A percentile compares a stretch with the other conserved stretches of the same genome.
phyloP scores from a whole-genome alignment of 129 eudicot genomes.

The Artemisia annua region DNA sequence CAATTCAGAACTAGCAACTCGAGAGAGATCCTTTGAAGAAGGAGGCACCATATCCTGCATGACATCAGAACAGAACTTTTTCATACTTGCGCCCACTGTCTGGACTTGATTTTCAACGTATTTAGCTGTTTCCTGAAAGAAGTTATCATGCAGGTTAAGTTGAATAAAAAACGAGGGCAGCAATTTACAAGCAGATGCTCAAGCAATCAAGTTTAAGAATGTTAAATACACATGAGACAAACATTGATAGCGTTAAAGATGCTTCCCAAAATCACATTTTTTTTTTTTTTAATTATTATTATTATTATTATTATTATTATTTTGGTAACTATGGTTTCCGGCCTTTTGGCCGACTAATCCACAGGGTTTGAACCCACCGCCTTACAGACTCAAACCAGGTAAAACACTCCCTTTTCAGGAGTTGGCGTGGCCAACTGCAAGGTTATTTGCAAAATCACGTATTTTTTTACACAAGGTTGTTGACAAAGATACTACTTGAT shows the following conservation, averaged over 20 bases:
- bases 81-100: conserved; percentile 79
- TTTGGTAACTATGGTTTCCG: no score
- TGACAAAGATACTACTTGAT: background rate
- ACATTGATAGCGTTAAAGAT: background rate
- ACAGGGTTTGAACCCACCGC: no score
- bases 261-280: background rate
- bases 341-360: no score
- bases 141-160: background rate
- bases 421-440: no score
- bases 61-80: conserved; percentile 84
- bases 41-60: conserved; percentile 76
- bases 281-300: no score
- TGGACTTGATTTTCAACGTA: conserved; percentile 91
- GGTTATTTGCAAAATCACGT: background rate
- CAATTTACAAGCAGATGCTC: background rate
- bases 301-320: no score
- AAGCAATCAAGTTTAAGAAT: background rate
- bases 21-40: conserved; percentile 49
- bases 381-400: no score
- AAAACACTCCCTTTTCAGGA: no score
- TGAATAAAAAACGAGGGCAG: background rate
- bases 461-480: background rate
- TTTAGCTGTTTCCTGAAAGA: conserved; percentile 75
- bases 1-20: conserved; percentile 47
- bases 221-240: background rate